These are phyloP conservation scores for Claviceps maximensis DNA, from an alignment of 2,329 filamentous ascomycete species.

Conservation along the genomic window DNA sequence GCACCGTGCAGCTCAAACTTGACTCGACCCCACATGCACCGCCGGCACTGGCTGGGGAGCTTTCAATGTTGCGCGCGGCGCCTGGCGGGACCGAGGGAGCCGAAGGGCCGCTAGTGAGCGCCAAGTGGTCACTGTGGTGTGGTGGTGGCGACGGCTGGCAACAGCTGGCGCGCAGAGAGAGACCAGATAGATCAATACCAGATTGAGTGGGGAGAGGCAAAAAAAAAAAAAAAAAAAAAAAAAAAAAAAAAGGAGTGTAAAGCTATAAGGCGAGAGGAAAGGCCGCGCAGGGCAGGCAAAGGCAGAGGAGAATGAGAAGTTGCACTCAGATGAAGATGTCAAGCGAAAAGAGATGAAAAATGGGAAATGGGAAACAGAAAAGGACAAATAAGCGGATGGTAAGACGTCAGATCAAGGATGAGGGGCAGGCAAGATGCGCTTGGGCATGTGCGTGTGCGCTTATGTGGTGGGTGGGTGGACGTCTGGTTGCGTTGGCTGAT, in stretches of 20 bases:
- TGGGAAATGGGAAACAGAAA: background rate
- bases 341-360: background rate
- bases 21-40: too few relatives aligned
- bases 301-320: background rate
- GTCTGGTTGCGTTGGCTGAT: too few relatives aligned
- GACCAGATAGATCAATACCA: background rate
- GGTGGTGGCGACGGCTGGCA: background rate
- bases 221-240: background rate
- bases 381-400: background rate
- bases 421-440: too few relatives aligned
- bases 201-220: background rate
- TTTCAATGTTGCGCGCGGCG: background rate
- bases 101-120: background rate
- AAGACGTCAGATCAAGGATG: background rate
- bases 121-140: background rate
- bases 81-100: constrained; percentile 2
- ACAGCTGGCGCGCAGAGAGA: background rate
- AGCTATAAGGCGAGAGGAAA: too few relatives aligned
- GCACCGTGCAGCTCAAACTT: too few relatives aligned
- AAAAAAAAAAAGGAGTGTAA: too few relatives aligned
- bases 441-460: too few relatives aligned
- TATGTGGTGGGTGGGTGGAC: too few relatives aligned
- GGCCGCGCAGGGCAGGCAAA: too few relatives aligned
- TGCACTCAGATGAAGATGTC: background rate
- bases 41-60: too few relatives aligned